phyloP scores from a whole-genome alignment of 108 stramenopile species.

The Nannochloropsis salina region DNA sequence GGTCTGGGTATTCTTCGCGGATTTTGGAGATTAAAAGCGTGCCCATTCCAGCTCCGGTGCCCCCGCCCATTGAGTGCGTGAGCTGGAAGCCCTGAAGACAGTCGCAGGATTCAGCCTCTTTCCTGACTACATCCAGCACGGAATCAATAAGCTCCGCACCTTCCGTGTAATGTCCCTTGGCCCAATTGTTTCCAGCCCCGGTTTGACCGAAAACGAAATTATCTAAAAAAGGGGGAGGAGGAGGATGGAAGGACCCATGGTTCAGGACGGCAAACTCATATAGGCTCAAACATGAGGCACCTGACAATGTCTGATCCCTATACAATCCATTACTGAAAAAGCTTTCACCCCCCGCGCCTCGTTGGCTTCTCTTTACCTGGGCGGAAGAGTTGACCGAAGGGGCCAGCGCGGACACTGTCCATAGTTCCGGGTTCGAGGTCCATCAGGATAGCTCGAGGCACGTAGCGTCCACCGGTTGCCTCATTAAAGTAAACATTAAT shows the following conservation, averaged over 20 bases:
- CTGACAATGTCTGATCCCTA: neutral
- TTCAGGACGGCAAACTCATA: neutral
- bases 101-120: constrained; percentile 86
- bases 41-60: constrained; percentile 75
- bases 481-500: constrained; percentile 81
- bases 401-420: constrained; percentile 75
- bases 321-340: neutral
- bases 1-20: constrained; percentile 91
- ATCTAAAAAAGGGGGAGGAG: constrained; percentile 43
- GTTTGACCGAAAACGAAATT: constrained; percentile 93
- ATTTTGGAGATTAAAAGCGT: constrained; percentile 88
- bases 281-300: neutral
- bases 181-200: constrained; percentile 82
- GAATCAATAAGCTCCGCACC: constrained; percentile 90
- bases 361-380: constrained; percentile 41
- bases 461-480: constrained; percentile 73
- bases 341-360: neutral
- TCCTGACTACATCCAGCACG: constrained; percentile 85
- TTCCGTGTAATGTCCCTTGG: constrained; percentile 96
- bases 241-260: neutral
- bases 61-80: constrained; percentile 78
- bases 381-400: constrained; percentile 76
- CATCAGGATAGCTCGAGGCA: constrained; percentile 66
- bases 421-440: constrained; percentile 58
- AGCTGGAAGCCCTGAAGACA: constrained; percentile 77